Evolutionary conservation across 139 green algal genomes (phyloP).

Genomic region (Coelastrella sp.): DNA sequence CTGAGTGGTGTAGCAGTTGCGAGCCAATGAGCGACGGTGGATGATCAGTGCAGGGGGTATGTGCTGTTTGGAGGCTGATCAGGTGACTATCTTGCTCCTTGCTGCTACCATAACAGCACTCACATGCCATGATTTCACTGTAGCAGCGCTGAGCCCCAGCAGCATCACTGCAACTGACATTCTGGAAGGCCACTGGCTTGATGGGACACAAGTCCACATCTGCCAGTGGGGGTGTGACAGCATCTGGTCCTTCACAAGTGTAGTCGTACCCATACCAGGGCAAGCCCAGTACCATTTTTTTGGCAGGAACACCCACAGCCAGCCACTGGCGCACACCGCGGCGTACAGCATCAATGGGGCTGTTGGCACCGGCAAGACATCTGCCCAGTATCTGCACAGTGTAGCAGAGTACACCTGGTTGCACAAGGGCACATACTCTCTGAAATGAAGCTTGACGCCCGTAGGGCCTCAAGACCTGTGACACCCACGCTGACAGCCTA

Average conservation of each 20-base stretch:
- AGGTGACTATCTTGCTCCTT: not conserved
- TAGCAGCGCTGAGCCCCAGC: constrained; percentile 57
- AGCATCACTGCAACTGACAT: constrained; percentile 63
- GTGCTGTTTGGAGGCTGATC: not conserved
- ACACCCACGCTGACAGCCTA: not conserved
- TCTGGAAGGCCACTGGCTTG: constrained; percentile 43
- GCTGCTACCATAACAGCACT: not conserved
- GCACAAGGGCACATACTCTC: not conserved
- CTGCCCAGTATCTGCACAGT: constrained; percentile 58
- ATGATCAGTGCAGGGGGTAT: not conserved
- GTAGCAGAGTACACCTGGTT: not conserved
- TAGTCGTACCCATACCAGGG: constrained; percentile 72
- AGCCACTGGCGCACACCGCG: constrained; percentile 61
- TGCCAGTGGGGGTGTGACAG: not conserved
- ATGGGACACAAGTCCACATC: constrained; percentile 53
- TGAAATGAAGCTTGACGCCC: not conserved
- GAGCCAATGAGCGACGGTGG: not conserved
- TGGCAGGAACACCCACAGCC: constrained; percentile 46
- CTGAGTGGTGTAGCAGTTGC: not conserved
- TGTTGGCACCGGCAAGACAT: constrained; percentile 69
- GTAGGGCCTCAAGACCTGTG: not conserved
- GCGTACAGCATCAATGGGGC: constrained; percentile 53
- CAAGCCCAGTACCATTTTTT: constrained; percentile 71
- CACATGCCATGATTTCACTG: constrained; percentile 53
- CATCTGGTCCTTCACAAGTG: constrained; percentile 42